phyloP scores from a whole-genome alignment of 2,329 filamentous ascomycete species.

The Penicillium frequentans region DNA sequence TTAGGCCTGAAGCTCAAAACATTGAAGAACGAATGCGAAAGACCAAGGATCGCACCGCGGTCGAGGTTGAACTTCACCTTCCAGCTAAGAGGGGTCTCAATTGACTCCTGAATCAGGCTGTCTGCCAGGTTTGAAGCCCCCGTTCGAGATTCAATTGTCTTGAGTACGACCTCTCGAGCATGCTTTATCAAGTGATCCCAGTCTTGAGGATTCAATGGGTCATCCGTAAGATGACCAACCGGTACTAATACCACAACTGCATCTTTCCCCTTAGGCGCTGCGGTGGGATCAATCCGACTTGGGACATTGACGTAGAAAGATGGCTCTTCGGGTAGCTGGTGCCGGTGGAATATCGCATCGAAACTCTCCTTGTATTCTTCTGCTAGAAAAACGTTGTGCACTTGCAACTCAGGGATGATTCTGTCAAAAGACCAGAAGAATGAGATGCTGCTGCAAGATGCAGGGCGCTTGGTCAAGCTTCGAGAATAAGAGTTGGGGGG shows the following conservation, averaged over 20 bases:
- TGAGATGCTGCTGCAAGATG: slow-evolving; percentile 71
- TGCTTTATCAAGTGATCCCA: slow-evolving; percentile 49
- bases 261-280: slow-evolving; percentile 66
- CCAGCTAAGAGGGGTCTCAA: slow-evolving; percentile 69
- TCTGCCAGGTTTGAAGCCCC: slow-evolving; percentile 52
- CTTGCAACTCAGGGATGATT: slow-evolving; percentile 61
- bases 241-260: slow-evolving; percentile 70
- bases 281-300: slow-evolving; percentile 65
- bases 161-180: slow-evolving; percentile 61
- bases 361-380: slow-evolving; percentile 72
- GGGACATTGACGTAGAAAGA: slow-evolving; percentile 79
- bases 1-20: slow-evolving; percentile 34
- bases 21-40: slow-evolving; percentile 69
- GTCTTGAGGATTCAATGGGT: slow-evolving; percentile 8
- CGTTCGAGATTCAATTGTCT: slow-evolving; percentile 61
- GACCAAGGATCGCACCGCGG: slow-evolving; percentile 70
- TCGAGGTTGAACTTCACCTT: slow-evolving; percentile 70
- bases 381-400: slow-evolving; percentile 77
- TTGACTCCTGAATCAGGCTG: slow-evolving; percentile 59
- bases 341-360: slow-evolving; percentile 71
- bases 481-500: slow-evolving; percentile 36
- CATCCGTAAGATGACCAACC: slow-evolving; percentile 60
- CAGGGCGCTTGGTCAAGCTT: slow-evolving; percentile 42
- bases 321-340: slow-evolving; percentile 65
- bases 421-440: slow-evolving; percentile 62